A percentile compares a stretch with the other conserved stretches of the same genome.
Conservation (phyloP, 805 yeast genomes). For the Saturnispora ahearnii region DNA sequence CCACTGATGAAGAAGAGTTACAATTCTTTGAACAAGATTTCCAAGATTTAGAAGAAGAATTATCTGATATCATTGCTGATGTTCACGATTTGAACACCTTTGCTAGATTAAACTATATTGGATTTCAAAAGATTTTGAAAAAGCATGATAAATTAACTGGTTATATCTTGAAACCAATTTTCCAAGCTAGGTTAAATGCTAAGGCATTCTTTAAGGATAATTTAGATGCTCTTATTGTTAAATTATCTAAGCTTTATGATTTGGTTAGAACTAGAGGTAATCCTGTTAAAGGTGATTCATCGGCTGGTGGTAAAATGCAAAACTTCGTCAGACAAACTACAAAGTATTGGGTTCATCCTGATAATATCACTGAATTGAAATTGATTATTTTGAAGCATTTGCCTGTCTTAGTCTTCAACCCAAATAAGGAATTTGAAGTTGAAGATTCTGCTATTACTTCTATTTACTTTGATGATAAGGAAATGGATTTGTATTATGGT, state of each 20-base stretch:
- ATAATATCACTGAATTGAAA: slow-evolving; percentile 93
- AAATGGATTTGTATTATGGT: slow-evolving; percentile 87
- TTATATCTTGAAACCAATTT: slow-evolving; percentile 78
- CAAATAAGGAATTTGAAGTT: slow-evolving; percentile 88
- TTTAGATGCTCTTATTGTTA: slow-evolving; percentile 81
- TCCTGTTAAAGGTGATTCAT: slow-evolving; percentile 87
- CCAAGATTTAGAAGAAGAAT: slow-evolving; percentile 64
- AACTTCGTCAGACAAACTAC: slow-evolving; percentile 98
- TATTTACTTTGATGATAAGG: slow-evolving; percentile 85
- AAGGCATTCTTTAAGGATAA: slow-evolving; percentile 96
- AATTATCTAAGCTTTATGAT: slow-evolving; percentile 82
- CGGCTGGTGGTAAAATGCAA: slow-evolving; percentile 98
- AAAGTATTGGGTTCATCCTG: slow-evolving; percentile 99
- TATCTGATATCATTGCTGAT: slow-evolving; percentile 87
- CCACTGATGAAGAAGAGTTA: slow-evolving; percentile 27
- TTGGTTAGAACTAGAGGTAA: slow-evolving; percentile 92
- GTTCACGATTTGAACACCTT: slow-evolving; percentile 95
- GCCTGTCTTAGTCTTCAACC: slow-evolving; percentile 93
- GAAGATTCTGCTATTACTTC: slow-evolving; percentile 97
- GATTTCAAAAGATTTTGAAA: slow-evolving; percentile 92
- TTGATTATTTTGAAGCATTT: slow-evolving; percentile 86
- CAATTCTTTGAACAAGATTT: slow-evolving; percentile 51
- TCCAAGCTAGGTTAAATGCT: slow-evolving; percentile 84
- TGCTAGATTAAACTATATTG: slow-evolving; percentile 88
- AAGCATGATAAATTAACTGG: slow-evolving; percentile 90